These are phyloP conservation scores for Plasmodium fragile DNA, from an alignment of 169 alveolate genomes.

Conservation along the genomic window DNA sequence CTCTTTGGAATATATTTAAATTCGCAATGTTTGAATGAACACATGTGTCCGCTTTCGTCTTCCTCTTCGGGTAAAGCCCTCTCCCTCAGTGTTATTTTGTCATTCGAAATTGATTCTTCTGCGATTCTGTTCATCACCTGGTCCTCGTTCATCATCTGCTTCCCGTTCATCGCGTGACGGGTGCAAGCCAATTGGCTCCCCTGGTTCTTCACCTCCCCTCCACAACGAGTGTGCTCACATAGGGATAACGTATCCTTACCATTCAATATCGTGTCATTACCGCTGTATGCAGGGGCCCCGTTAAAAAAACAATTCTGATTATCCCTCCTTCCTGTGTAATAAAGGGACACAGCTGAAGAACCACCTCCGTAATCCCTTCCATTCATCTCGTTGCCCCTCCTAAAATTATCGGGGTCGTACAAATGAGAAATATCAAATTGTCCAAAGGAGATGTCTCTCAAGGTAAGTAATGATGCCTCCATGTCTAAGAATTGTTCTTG, in stretches of 20 bases:
- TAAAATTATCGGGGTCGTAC: neutral
- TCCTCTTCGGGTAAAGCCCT: neutral
- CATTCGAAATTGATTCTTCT: neutral
- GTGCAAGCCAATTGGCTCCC: neutral
- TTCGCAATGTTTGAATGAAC: conserved; percentile 16
- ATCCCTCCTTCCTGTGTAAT: neutral
- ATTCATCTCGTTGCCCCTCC: neutral
- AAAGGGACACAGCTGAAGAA: neutral
- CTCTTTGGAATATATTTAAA: conserved; percentile 15
- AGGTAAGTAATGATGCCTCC: conserved; percentile 34
- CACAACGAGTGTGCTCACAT: neutral
- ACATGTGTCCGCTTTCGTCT: neutral
- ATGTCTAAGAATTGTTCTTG: conserved; percentile 29
- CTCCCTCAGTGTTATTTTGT: conserved; percentile 8
- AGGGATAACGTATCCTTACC: neutral
- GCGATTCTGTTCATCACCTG: neutral
- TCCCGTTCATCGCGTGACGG: neutral
- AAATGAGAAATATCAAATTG: conserved; percentile 9
- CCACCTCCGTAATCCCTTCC: neutral
- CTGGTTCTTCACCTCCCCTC: neutral
- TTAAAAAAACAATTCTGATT: neutral
- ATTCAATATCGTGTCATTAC: neutral
- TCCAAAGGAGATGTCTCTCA: neutral
- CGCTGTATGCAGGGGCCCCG: neutral
- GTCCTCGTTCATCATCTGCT: neutral